Conservation (phyloP, 345 rosid species). For the Lepidium aucheri region DNA sequence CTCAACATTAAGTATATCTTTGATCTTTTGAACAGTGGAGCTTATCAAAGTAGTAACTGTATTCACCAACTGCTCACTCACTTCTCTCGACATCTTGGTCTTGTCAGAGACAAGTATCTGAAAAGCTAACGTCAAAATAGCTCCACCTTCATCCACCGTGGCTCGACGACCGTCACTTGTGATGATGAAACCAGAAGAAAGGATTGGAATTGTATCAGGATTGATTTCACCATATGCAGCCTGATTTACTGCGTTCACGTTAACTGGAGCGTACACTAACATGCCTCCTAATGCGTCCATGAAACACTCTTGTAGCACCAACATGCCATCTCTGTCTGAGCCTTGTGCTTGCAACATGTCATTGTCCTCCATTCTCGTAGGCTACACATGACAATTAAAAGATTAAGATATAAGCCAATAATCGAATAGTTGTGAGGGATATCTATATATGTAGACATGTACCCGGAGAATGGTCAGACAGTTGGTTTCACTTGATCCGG, state of each 20-base stretch:
- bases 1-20: slow-evolving; percentile 29
- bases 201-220: slow-evolving; percentile 33
- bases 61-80: slow-evolving; percentile 37
- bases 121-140: slow-evolving; percentile 51
- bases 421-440: background rate
- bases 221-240: slow-evolving; percentile 18
- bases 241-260: slow-evolving; percentile 23
- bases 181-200: slow-evolving; percentile 63
- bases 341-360: background rate
- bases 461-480: slow-evolving; percentile 42
- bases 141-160: slow-evolving; percentile 21
- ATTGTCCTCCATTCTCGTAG: background rate
- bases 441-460: background rate
- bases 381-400: background rate
- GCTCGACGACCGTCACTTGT: slow-evolving; percentile 33
- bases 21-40: slow-evolving; percentile 45
- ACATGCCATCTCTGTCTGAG: slow-evolving; percentile 17
- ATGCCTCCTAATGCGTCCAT: slow-evolving; percentile 40
- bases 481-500: slow-evolving; percentile 43
- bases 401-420: background rate
- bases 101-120: slow-evolving; percentile 44
- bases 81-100: background rate
- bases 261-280: slow-evolving; percentile 56
- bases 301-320: slow-evolving; percentile 57
- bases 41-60: slow-evolving; percentile 46